A percentile compares a stretch with the other conserved stretches of the same genome.
Conservation (phyloP, 2,329 filamentous ascomycete genomes). For the Fusarium kyushuense region DNA sequence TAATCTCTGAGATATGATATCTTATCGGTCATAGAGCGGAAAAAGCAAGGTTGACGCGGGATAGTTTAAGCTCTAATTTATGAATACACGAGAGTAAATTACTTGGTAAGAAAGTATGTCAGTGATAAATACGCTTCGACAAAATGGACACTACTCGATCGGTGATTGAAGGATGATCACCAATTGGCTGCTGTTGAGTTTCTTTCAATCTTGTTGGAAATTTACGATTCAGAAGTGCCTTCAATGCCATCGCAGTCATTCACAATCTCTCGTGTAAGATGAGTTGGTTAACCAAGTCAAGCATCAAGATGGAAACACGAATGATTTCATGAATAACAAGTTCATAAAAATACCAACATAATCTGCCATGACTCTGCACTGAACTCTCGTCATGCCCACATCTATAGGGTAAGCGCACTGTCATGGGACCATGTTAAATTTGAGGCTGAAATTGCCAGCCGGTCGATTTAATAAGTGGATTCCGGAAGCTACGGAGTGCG, state of each 20-base stretch:
- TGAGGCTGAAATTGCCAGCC: constrained; percentile 29
- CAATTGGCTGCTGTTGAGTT: background rate
- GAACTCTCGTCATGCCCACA: background rate
- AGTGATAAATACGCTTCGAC: too few species aligned
- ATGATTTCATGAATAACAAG: background rate
- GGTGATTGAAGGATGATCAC: background rate
- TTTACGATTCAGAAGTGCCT: background rate
- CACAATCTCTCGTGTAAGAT: background rate
- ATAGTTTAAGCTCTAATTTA: background rate
- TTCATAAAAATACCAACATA: rapidly evolving
- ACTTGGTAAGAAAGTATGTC: background rate
- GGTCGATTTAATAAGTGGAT: constrained; percentile 35
- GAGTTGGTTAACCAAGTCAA: background rate
- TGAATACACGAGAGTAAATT: background rate
- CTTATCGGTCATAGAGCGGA: background rate
- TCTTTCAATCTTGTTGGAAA: background rate
- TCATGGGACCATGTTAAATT: constrained; percentile 18
- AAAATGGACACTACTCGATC: background rate
- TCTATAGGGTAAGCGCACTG: constrained; percentile 31
- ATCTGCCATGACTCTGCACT: background rate
- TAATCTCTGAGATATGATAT: background rate
- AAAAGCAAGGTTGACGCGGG: background rate
- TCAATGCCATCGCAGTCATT: background rate
- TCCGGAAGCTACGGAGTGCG: constrained; percentile 34
- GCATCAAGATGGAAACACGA: rapidly evolving